phyloP scores from a whole-genome alignment of 2,329 filamentous ascomycete species.

The Xylaria sp. region DNA sequence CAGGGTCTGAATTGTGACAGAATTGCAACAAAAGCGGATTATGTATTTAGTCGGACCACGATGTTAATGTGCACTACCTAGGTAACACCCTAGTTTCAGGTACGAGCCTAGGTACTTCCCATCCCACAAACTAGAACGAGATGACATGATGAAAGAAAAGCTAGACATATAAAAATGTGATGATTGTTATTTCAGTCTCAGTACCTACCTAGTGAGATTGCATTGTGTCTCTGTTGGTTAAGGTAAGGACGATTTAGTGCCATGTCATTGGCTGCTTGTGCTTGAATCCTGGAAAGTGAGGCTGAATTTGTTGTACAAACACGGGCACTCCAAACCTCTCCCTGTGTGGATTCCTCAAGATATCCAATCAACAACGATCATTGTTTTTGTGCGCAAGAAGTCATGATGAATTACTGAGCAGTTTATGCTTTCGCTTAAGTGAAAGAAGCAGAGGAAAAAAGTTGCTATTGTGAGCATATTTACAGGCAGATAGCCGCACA shows the following conservation, averaged over 20 bases:
- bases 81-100: not conserved
- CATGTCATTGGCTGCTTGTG: constrained; percentile 23
- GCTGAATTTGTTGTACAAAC: constrained; percentile 21
- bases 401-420: no score
- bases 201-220: not conserved
- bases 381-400: not conserved
- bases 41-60: constrained; percentile 5
- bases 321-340: not conserved
- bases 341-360: not conserved
- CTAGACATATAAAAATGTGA: not conserved
- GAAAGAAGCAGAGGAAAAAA: not conserved
- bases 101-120: not conserved
- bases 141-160: not conserved
- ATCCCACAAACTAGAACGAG: not conserved
- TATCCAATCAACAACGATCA: not conserved
- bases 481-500: not conserved
- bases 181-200: not conserved
- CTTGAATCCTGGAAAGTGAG: constrained; percentile 19
- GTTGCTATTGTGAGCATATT: not conserved
- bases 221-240: not conserved
- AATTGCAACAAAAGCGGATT: constrained; percentile 19
- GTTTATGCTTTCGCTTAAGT: not conserved
- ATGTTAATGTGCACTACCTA: not conserved
- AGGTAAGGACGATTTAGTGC: constrained; percentile 6
- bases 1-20: not conserved